Conservation (phyloP, 1,284 basidiomycete species). For the Schizophyllum amplum region DNA sequence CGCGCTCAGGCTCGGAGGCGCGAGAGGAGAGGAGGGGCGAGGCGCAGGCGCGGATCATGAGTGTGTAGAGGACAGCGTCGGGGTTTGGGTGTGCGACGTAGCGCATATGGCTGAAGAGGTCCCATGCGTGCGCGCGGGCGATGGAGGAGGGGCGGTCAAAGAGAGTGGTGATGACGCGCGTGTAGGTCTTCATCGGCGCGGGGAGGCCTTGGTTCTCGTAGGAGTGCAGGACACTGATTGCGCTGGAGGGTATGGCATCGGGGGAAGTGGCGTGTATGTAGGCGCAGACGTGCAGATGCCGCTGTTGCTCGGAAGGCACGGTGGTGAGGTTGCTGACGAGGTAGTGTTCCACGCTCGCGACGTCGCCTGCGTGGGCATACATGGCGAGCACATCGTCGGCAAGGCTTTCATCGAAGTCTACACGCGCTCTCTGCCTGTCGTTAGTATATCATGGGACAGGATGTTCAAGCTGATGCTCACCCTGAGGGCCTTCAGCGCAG, state of each 20-base stretch:
- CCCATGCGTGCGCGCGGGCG: conserved; percentile 77
- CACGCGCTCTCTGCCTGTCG: not conserved
- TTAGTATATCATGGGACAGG: not conserved
- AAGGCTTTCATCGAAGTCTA: not conserved
- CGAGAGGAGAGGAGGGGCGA: conserved; percentile 33
- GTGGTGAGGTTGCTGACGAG: not conserved
- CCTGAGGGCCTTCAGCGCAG: not conserved
- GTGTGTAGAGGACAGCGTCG: conserved; percentile 64
- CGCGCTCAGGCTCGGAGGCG: conserved; percentile 77
- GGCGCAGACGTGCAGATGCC: conserved; percentile 60
- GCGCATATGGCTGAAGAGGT: conserved; percentile 93
- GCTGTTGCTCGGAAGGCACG: conserved; percentile 34
- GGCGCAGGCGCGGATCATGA: conserved; percentile 88
- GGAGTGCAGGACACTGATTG: conserved; percentile 52
- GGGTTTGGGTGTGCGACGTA: conserved; percentile 86
- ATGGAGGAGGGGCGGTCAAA: conserved; percentile 33
- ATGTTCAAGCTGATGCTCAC: not conserved
- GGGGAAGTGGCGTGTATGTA: conserved; percentile 38
- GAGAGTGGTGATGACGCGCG: conserved; percentile 52
- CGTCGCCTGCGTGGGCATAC: not conserved
- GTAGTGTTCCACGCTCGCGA: not conserved
- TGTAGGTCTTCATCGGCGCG: conserved; percentile 61
- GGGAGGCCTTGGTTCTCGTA: conserved; percentile 53
- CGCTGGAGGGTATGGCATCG: conserved; percentile 40
- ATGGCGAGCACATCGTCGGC: not conserved